These are phyloP conservation scores for Raphanus hybrid DNA, from an alignment of 441 rosid species.

Conservation along the genomic window DNA sequence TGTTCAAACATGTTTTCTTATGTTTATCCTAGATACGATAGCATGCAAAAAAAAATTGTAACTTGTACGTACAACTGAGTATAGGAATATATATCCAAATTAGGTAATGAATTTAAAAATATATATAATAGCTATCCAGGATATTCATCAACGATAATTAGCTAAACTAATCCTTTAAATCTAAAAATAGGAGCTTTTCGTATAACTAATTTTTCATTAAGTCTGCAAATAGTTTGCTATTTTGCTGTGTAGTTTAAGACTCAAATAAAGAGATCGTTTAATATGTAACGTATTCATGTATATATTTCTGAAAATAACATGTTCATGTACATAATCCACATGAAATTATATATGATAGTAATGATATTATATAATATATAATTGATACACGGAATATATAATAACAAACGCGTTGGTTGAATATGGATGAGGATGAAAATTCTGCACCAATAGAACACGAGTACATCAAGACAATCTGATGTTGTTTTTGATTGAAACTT, in stretches of 20 bases:
- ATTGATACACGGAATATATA: not conserved
- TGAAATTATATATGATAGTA: not conserved
- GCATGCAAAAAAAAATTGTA: not conserved
- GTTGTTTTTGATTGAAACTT: conserved; percentile 1
- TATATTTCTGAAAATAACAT: not conserved
- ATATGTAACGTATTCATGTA: not conserved
- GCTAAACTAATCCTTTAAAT: not conserved
- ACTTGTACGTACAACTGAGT: not conserved
- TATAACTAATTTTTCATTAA: not conserved
- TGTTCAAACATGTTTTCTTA: not conserved
- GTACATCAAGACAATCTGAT: conserved; percentile 28
- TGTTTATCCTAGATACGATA: not conserved
- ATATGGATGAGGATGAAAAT: conserved; percentile 32
- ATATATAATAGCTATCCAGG: not conserved
- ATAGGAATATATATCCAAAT: not conserved
- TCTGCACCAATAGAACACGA: conserved; percentile 35
- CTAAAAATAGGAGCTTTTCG: not conserved
- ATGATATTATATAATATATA: not conserved
- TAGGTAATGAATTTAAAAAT: not conserved
- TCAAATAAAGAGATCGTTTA: not conserved
- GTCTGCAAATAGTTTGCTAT: not conserved
- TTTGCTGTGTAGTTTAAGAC: not conserved
- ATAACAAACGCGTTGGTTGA: conserved; percentile 10
- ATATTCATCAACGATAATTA: not conserved
- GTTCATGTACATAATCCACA: not conserved